Evolutionary conservation across 2,329 filamentous ascomycete species (phyloP), one percentile per base, ranked within the genome.

Genomic region (Canariomyces notabilis): DNA sequence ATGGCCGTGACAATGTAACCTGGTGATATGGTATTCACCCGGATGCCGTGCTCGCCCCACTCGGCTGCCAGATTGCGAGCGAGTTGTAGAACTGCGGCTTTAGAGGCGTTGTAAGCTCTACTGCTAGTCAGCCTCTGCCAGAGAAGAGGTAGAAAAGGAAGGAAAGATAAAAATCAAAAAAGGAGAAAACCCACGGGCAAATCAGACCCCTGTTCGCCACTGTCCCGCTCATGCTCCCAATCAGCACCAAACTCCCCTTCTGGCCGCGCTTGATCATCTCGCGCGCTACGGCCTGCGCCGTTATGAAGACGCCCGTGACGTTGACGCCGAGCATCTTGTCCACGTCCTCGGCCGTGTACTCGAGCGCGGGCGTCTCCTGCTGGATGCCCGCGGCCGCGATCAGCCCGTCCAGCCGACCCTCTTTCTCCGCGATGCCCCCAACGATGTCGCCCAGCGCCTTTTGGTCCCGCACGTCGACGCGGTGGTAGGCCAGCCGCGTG

Each of bases 311-410:
- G 11, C 89, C 90, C n/a, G 82, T 93, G 57, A 95, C 75, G 67
- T 96, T 94, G 60, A 91, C 83, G 59, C 85, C 79, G 66, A 95
- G 76, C 73, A 95, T 87, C 65, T 82, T 78, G 63, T 89, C 81
- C 62, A 81, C 80, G 62, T 88, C 85, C 61, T 83, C 75, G 18
- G 85, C 80, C 19, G 79, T 77, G 61, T 95, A 94, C 39, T 95
- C 88, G 44, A 95, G 72, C 1, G 90, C 89, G 0, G 87, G 69
- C 0, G 82, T 89, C 68, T 94, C 88, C 66, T 94, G 85, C 67
- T 95, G 87, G 58, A 89, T 86, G 5, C 79, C 80, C 0, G 80
- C 79, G 2, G 78, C 77, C 2, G 79, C 79, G 38, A 95, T 80
- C 45, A 95, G 69, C 0, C 89, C 89, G 61, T 95, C 88, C 51